These are phyloP conservation scores for Aspergillus carbonarius DNA, from an alignment of 2,329 filamentous ascomycete genomes.

Conservation along the genomic window DNA sequence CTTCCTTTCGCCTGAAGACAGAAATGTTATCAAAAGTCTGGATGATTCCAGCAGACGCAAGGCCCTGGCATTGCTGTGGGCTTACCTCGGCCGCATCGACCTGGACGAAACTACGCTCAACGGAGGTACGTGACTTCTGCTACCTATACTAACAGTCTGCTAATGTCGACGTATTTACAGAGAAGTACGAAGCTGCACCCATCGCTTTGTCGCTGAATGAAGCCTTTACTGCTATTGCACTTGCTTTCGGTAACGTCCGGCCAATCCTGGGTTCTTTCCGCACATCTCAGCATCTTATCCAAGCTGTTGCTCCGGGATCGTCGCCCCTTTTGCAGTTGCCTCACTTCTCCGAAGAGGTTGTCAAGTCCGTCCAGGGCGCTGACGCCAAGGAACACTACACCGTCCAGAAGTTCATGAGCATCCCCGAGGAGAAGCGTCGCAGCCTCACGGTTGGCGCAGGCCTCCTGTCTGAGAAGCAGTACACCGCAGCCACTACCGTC, in stretches of 20 bases:
- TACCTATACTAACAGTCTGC: not conserved
- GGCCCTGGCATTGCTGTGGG: slow-evolving; percentile 87
- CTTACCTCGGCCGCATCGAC: slow-evolving; percentile 86
- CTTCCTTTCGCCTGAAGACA: slow-evolving; percentile 70
- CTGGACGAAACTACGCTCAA: slow-evolving; percentile 75
- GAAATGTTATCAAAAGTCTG: slow-evolving; percentile 71
- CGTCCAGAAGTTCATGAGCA: slow-evolving; percentile 84
- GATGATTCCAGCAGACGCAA: slow-evolving; percentile 81
- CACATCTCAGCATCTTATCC: slow-evolving; percentile 81
- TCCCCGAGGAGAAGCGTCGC: slow-evolving; percentile 72
- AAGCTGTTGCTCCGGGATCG: slow-evolving; percentile 78
- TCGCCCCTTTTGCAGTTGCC: slow-evolving; percentile 92
- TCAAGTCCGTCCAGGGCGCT: slow-evolving; percentile 53
- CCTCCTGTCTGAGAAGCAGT: slow-evolving; percentile 73
- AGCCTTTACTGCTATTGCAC: slow-evolving; percentile 79
- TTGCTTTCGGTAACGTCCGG: slow-evolving; percentile 80
- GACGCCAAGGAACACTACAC: slow-evolving; percentile 69
- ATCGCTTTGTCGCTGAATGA: slow-evolving; percentile 82
- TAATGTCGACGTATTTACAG: slow-evolving; percentile 32
- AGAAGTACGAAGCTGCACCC: slow-evolving; percentile 87
- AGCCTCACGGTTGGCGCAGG: slow-evolving; percentile 66
- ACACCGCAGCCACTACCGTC: slow-evolving; percentile 70
- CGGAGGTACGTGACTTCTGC: slow-evolving; percentile 48
- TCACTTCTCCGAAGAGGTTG: slow-evolving; percentile 68
- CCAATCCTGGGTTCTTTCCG: slow-evolving; percentile 81